Evolutionary conservation across 129 eudicot genomes (phyloP).

Genomic region (Tanacetum coccineum): DNA sequence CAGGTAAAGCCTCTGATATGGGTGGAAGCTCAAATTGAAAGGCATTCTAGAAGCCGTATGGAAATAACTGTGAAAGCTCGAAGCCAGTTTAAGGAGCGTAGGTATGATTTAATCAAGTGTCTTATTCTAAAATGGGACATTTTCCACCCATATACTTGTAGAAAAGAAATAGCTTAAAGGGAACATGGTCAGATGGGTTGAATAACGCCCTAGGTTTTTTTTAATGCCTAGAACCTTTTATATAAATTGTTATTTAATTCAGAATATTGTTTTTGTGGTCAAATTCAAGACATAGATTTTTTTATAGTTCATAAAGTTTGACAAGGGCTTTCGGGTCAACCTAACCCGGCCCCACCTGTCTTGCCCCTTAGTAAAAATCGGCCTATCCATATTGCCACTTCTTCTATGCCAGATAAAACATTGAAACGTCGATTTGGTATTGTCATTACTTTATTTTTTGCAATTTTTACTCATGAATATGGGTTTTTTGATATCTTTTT

Average conservation of each 20-base stretch:
- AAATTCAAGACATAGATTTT: background rate
- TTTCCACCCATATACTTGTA: background rate
- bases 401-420: background rate
- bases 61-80: constrained; percentile 86
- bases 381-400: background rate
- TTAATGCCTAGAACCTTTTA: background rate
- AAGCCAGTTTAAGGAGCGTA: constrained; percentile 96
- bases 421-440: background rate
- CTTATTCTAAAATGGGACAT: background rate
- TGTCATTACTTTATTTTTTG: no score
- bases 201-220: background rate
- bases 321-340: background rate
- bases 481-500: constrained; percentile 16
- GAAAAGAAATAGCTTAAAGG: background rate
- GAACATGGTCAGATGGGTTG: background rate
- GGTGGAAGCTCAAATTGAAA: constrained; percentile 98
- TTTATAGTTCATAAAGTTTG: background rate
- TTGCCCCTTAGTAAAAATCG: background rate
- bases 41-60: constrained; percentile 94
- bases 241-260: background rate
- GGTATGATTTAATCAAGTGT: constrained; percentile 36
- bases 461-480: constrained; percentile 10
- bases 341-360: background rate
- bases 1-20: constrained; percentile 98
- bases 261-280: background rate